Conservation (phyloP, 2,329 filamentous ascomycete species). For the Aureobasidium sp. region DNA sequence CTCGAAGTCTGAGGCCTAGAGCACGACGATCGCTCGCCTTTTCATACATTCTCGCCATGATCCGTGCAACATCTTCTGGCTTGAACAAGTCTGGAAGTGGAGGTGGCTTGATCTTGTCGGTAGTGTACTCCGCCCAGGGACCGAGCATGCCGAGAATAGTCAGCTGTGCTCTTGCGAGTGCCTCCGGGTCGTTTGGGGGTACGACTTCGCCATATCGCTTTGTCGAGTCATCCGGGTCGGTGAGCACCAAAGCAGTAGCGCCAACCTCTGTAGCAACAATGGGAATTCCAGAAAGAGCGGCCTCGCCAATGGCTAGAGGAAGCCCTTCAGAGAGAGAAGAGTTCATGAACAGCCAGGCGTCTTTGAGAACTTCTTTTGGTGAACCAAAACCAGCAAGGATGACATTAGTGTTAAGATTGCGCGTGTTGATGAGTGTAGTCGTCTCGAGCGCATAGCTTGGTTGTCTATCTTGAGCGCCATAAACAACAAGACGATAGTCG, state of each 20-base stretch:
- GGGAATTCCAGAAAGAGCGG: slow-evolving; percentile 50
- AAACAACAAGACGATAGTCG: slow-evolving; percentile 57
- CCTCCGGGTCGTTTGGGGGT: slow-evolving; percentile 55
- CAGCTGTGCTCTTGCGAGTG: slow-evolving; percentile 55
- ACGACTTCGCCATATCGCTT: slow-evolving; percentile 55
- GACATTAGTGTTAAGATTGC: slow-evolving; percentile 44
- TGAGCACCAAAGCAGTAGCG: slow-evolving; percentile 48
- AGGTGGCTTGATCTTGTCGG: slow-evolving; percentile 38
- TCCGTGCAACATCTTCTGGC: slow-evolving; percentile 44
- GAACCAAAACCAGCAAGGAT: slow-evolving; percentile 51
- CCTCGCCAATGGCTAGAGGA: slow-evolving; percentile 51
- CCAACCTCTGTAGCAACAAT: slow-evolving; percentile 52
- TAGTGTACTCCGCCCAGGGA: slow-evolving; percentile 53
- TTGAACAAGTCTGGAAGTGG: slow-evolving; percentile 45
- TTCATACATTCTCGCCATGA: slow-evolving; percentile 53
- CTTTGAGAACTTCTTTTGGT: slow-evolving; percentile 40
- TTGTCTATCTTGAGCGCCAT: slow-evolving; percentile 57
- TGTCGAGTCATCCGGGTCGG: slow-evolving; percentile 40
- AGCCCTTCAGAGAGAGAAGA: slow-evolving; percentile 51
- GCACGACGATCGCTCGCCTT: slow-evolving; percentile 49
- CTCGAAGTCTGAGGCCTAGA: slow-evolving; percentile 52
- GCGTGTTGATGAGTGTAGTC: slow-evolving; percentile 52
- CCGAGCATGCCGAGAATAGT: slow-evolving; percentile 55
- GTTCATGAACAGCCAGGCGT: slow-evolving; percentile 44
- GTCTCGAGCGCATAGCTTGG: slow-evolving; percentile 55